Evolutionary conservation across 106 monocot genomes (phyloP), one percentile per base, ranked within the genome.

Genomic region (Posidonia australis): DNA sequence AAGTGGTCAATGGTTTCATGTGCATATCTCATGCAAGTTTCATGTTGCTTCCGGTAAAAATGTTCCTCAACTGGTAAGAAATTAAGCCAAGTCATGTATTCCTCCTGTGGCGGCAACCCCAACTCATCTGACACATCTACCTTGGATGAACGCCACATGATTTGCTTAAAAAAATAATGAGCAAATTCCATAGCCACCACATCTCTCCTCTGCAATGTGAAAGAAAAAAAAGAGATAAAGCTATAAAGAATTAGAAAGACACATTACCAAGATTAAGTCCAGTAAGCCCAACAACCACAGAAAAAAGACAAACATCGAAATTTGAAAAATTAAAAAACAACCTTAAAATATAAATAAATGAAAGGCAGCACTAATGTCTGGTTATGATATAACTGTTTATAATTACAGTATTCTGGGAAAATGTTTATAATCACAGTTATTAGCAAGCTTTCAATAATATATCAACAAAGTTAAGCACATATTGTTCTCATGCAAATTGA

Each of bases 131-230:
- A 73, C 3, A 98, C 96, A 70, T 98, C 87, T 12, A 67, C 52
- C 79, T 98, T 98, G 9, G 96, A 90, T 60, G 90, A 98, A 43
- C 96, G 96, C 96, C 96, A 98, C 96, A 98, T 85, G 11, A 98
- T 83, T 72, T 84, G 68, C 66, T 76, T 87, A 51, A 98, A 90
- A 54, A 84, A 76, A 29, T 73, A 66, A 52, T 98, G 90, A 51
- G 73, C 51, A 70, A 85, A 98, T 73, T 90, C 73, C 87, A 85
- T 87, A 51, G 90, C 90, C 21, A 68, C 65, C 24, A 26, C 48
- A 73, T 98, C 82, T 57, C 72, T 68, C 46, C 77, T 79, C 96
- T 98, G 84, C 44, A 62, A 17, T 46, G 20, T 41, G 44, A 19
- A 28, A 59, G 60, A 60, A 70, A 9, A 46, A 58, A 4, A 22